phyloP scores from a whole-genome alignment of 2,329 filamentous ascomycete species.

The Fusarium algeriense region DNA sequence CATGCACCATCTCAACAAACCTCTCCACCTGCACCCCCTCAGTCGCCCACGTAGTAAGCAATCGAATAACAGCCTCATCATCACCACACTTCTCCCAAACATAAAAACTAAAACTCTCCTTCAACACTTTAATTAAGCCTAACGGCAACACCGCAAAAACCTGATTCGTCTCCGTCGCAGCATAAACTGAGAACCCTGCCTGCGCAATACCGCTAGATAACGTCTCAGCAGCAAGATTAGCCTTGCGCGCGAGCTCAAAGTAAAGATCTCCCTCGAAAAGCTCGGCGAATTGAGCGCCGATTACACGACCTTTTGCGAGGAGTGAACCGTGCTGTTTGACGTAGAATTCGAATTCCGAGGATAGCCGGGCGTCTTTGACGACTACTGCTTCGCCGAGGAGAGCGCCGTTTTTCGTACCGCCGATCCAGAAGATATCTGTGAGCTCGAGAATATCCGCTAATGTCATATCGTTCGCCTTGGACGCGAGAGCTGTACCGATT shows the following conservation, averaged over 20 bases:
- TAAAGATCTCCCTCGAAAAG: slow-evolving; percentile 60
- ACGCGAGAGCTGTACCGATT: slow-evolving; percentile 58
- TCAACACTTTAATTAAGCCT: slow-evolving; percentile 53
- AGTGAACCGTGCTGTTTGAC: slow-evolving; percentile 65
- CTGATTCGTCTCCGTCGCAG: slow-evolving; percentile 64
- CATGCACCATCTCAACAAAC: slow-evolving; percentile 45
- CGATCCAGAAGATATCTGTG: slow-evolving; percentile 67
- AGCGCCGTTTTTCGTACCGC: slow-evolving; percentile 65
- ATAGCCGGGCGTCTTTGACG: slow-evolving; percentile 56
- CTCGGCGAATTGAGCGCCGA: slow-evolving; percentile 64
- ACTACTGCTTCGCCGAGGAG: slow-evolving; percentile 64
- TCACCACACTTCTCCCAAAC: slow-evolving; percentile 60
- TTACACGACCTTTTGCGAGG: slow-evolving; percentile 62
- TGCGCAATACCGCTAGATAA: slow-evolving; percentile 58
- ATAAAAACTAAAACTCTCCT: slow-evolving; percentile 61
- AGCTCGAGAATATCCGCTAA: slow-evolving; percentile 59
- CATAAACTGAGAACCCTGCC: slow-evolving; percentile 57
- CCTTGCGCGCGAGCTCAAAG: slow-evolving; percentile 59
- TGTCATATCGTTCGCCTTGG: slow-evolving; percentile 57
- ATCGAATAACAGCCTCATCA: slow-evolving; percentile 56
- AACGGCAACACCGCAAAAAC: slow-evolving; percentile 61
- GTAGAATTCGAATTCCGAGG: slow-evolving; percentile 63
- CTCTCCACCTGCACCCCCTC: slow-evolving; percentile 56
- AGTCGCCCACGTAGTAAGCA: slow-evolving; percentile 66
- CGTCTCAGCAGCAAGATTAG: slow-evolving; percentile 58